Evolutionary conservation across 2,329 filamentous ascomycete species (phyloP), one percentile per base, ranked within the genome.

Genomic region (Nigrospora osmanthi): DNA sequence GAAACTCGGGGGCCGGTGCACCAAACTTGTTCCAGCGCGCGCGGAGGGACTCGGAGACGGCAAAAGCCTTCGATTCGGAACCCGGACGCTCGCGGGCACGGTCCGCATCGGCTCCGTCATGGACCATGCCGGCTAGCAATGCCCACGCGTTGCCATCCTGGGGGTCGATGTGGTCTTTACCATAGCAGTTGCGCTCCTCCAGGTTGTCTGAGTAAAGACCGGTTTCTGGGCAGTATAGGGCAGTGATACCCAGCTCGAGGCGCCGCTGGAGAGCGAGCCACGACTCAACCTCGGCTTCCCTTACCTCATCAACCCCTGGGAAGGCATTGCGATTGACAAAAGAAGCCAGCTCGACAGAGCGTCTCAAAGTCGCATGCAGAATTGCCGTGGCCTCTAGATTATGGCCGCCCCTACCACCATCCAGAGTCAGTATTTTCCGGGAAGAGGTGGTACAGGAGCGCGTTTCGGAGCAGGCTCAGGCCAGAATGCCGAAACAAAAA

Each of bases 361-460:
- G 71, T 14, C 66, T 65, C 35, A 80, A 61, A 0, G 71, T 75
- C 46, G 73, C 64, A 47, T 74, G 72, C n/a, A 78, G 54, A 13
- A 77, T 73, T 47, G 73, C 70, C 49, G 71, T 73, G 3, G 71
- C 72, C 57, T 76, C 71, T 14, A 66, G 67, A 49, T 74, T 76
- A 48, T 75, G 72, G 43, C 69, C 72, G 13, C 66, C 68, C n/a
- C n/a, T n/a, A n/a, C n/a, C n/a, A n/a, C n/a, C n/a, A n/a, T n/a
- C n/a, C n/a, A n/a, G n/a, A n/a, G n/a, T n/a, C n/a, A n/a, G n/a
- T n/a, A n/a, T n/a, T n/a, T n/a, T n/a, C n/a, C n/a, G n/a, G n/a
- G n/a, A n/a, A n/a, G n/a, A n/a, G n/a, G n/a, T n/a, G n/a, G n/a
- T n/a, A n/a, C n/a, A n/a, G n/a, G n/a, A n/a, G n/a, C n/a, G n/a